Base-by-base conservation (phyloP, 768 basidiomycete species). In the Psilocybe cyanescens region DNA sequence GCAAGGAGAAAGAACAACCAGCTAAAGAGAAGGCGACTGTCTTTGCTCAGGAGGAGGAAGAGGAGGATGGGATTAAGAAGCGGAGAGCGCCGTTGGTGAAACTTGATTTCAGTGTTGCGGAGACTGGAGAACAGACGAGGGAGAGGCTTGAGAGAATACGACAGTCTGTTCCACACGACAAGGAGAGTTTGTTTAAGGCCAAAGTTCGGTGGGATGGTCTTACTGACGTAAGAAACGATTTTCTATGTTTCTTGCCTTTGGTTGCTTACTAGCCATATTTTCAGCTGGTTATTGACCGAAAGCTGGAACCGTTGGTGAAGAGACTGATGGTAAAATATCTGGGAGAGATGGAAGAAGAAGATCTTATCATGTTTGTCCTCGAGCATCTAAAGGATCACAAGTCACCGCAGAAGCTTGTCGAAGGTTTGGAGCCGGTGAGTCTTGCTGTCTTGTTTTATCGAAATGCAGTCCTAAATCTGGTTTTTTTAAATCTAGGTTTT, bases 301-400 rank as follows among this genome's bases (percentile, higher is more conserved):
- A 97, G 75, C 80, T 98, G 16, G 91, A 94, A 72, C 89, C 93
- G 31, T 77, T 96, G 56, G 86, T 95, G 29, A 91, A 92, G 64
- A 84, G 86, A 7, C 82, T 90, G 66, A 94, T 98, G 87, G 82
- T 84, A 37, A 90, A 91, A 72, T 94, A 92, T 68, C 86, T 98
- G 11, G 95, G 95, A 60, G 94, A 96, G 70, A 83, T 95, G 70
- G 93, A 95, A 62, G 95, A 97, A 70, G 93, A 95, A 63, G 95
- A 98, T 70, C 82, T 97, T 61, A 89, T 95, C 59, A 92, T 97
- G 86, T 97, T 95, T 72, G 94, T 92, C 7, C 77, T 97, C 11
- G 95, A 97, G 72, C 94, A 97, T 72, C 77, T 97, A 49, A 92
- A 93, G 73, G 96, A 97, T 66, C 91, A 93, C 71, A 96, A 95